Percentiles rank a stretch among this genome's conserved stretches.
phyloP scores from a whole-genome alignment of 2,329 filamentous ascomycete genomes.

The Dryadomyces sulphureus region DNA sequence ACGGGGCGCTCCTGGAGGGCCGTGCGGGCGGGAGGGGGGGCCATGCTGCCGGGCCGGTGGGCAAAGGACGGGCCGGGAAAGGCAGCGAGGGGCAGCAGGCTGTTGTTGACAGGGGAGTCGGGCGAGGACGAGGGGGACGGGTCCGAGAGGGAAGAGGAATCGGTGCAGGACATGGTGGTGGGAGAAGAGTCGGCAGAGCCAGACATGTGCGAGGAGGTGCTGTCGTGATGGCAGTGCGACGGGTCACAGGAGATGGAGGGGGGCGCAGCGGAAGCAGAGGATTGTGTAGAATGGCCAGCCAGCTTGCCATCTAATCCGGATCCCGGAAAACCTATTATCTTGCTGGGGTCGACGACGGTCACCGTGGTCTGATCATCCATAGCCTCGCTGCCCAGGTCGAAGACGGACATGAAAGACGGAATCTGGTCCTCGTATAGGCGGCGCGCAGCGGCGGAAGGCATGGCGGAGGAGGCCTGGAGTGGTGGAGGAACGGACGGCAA shows the following conservation, averaged over 20 bases:
- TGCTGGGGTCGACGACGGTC: constrained; percentile 38
- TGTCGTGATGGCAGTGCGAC: constrained; percentile 58
- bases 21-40: constrained; percentile 21
- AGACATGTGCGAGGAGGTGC: constrained; percentile 62
- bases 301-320: constrained; percentile 21
- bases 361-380: constrained; percentile 39
- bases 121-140: constrained; percentile 85
- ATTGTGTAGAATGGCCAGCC: constrained; percentile 5
- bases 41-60: constrained; percentile 19
- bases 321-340: constrained; percentile 31
- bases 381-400: constrained; percentile 45
- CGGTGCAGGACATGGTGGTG: constrained; percentile 82
- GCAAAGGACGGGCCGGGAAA: constrained; percentile 49
- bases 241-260: constrained; percentile 22
- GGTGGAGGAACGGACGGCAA: neutral
- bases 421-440: constrained; percentile 55
- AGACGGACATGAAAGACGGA: constrained; percentile 64
- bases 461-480: constrained; percentile 20
- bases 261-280: neutral
- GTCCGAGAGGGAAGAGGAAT: constrained; percentile 80
- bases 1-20: constrained; percentile 36
- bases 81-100: constrained; percentile 53
- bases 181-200: constrained; percentile 90
- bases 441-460: constrained; percentile 47
- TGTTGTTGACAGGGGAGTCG: constrained; percentile 75